Base-by-base conservation (phyloP, 352 stramenopile species). In the Phytophthora boehmeriae region DNA sequence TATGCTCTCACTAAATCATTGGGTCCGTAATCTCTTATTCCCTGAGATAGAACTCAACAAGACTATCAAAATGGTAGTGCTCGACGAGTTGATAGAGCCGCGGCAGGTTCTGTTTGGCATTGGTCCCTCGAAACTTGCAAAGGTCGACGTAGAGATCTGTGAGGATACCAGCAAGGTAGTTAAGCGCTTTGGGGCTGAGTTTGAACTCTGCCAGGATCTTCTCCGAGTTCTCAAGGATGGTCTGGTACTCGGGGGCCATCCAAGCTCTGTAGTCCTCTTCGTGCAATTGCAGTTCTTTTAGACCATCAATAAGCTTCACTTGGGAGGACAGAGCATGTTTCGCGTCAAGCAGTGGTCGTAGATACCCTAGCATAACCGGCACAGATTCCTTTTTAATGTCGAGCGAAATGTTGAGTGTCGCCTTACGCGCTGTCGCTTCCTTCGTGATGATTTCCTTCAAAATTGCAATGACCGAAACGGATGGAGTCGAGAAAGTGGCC, bases 91-190 rank as follows among this genome's bases (percentile, higher is more conserved):
- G 80, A 51, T 90, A 88, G 17, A 93, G 66, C 3, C 73, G 71
- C 13, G 82, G 76, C 4, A 92, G 67, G 58, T 89, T 84, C 39
- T 90, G 78, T 55, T 91, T 91, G 49, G 78, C 84, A 54, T 88
- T 93, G 13, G 73, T 78, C 45, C 88, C 88, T 32, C 81, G 82
- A 50, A 94, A 93, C 64, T 95, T 95, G 71, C 83, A 90, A 42
- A 90, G 57, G 43, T 96, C 88, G 1, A 95, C 85, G 59, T 92
- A 96, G 1, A 96, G 66, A 44, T 96, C 86, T 8, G 82, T 92
- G 34, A 95, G 71, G 19, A 96, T 80, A 20, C 86, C 86, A 0
- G 80, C 79, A 4, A 96, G 77, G 43, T 93, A 93, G 50, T 91
- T 83, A 56, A 95, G 80, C 19, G 83, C 80, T 49, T 83, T 86